These are phyloP conservation scores for Scortechinia acanthostroma DNA, from an alignment of 2,329 filamentous ascomycete species.

Conservation along the genomic window DNA sequence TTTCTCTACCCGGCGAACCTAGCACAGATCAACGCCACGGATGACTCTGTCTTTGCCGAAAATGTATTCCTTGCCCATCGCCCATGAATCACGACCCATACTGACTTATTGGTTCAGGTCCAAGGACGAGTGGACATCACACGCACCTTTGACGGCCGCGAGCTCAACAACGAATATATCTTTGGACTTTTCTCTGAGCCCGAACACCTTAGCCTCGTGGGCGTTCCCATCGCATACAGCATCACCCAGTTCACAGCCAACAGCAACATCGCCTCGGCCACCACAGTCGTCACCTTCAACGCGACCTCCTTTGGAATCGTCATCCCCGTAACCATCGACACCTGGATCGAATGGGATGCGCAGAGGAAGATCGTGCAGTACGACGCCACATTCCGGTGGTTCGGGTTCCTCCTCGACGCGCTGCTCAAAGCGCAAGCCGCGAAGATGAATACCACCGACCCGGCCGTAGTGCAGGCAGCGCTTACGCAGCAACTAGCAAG, in stretches of 20 bases:
- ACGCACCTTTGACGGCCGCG: slow-evolving; percentile 18
- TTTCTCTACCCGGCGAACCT: background rate
- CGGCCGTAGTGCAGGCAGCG: background rate
- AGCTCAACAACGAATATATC: slow-evolving; percentile 26
- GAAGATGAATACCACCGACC: background rate
- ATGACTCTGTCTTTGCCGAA: background rate
- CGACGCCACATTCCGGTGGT: slow-evolving; percentile 20
- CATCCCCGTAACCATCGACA: slow-evolving; percentile 17
- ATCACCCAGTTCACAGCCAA: slow-evolving; percentile 18
- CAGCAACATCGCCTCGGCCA: slow-evolving; percentile 16
- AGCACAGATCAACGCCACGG: background rate
- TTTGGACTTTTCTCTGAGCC: slow-evolving; percentile 21
- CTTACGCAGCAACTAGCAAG: slow-evolving; percentile 9
- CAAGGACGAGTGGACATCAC: slow-evolving; percentile 22
- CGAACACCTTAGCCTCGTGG: slow-evolving; percentile 11
- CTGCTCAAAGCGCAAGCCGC: background rate
- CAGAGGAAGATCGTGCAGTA: slow-evolving; percentile 17
- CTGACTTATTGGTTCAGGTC: slow-evolving; percentile 7
- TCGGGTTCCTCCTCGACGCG: slow-evolving; percentile 13
- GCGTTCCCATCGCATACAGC: slow-evolving; percentile 11
- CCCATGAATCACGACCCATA: no score
- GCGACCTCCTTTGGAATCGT: slow-evolving; percentile 13
- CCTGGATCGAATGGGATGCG: slow-evolving; percentile 19
- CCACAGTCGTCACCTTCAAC: slow-evolving; percentile 16
- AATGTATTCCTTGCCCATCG: no score